A percentile compares a stretch with the other conserved stretches of the same genome.
phyloP scores from a whole-genome alignment of 768 basidiomycete species.

The Xanthoconium stramineum region DNA sequence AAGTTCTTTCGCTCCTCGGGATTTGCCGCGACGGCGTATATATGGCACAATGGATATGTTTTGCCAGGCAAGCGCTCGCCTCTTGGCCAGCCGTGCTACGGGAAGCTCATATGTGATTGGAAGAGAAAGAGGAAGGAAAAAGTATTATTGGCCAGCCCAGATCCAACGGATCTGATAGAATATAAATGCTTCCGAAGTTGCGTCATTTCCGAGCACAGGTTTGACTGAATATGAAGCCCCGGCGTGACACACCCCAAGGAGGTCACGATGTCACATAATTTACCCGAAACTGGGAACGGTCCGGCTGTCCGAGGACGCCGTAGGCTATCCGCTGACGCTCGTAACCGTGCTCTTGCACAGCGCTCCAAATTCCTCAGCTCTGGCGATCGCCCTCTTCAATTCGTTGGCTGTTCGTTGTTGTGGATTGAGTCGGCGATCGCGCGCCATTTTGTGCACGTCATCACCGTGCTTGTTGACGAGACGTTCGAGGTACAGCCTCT shows the following conservation, averaged over 20 bases:
- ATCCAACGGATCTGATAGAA: conserved; percentile 13
- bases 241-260: conserved; percentile 21
- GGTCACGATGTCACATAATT: conserved; percentile 30
- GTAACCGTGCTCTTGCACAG: conserved; percentile 14
- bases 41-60: background rate
- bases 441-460: conserved; percentile 73
- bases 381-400: conserved; percentile 58
- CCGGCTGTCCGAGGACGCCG: conserved; percentile 13
- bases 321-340: conserved; percentile 1
- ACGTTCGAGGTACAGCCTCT: conserved; percentile 60
- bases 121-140: conserved; percentile 3
- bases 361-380: conserved; percentile 45
- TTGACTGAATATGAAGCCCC: conserved; percentile 22
- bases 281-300: conserved; percentile 12
- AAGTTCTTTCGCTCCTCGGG: conserved; percentile 3
- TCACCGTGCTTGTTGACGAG: conserved; percentile 69
- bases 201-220: conserved; percentile 31
- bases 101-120: conserved; percentile 6
- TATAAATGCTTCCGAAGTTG: conserved; percentile 10
- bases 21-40: conserved; percentile 1
- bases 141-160: conserved; percentile 2
- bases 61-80: background rate
- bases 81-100: background rate
- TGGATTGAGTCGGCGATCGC: conserved; percentile 74
- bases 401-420: conserved; percentile 85